Conservation (phyloP, 2,329 filamentous ascomycete genomes). For the Colletotrichum kahawae region DNA sequence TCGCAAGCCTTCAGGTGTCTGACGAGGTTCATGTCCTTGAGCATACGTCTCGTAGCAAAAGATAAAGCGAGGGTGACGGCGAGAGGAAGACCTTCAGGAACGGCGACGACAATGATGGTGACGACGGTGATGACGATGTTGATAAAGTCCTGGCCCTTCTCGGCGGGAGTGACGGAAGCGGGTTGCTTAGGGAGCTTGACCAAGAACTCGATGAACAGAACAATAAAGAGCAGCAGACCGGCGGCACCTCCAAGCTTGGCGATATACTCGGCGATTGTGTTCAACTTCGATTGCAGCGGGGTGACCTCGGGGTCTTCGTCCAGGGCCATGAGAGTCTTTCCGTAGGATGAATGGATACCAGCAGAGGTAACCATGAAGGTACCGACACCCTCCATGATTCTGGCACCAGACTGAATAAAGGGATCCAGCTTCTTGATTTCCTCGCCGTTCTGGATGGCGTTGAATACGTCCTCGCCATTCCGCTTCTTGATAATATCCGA, state of each 20-base stretch:
- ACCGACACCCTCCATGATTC: conserved; percentile 78
- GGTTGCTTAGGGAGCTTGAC: conserved; percentile 63
- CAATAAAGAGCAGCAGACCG: conserved; percentile 80
- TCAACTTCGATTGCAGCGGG: conserved; percentile 77
- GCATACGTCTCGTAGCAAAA: conserved; percentile 78
- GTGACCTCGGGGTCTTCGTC: conserved; percentile 78
- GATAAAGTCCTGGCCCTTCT: conserved; percentile 80
- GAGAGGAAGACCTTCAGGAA: conserved; percentile 78
- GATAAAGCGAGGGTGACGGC: conserved; percentile 80
- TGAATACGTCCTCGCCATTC: conserved; percentile 70
- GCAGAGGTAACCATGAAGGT: conserved; percentile 78
- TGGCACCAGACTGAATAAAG: conserved; percentile 84
- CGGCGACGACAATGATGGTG: conserved; percentile 80
- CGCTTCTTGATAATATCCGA: conserved; percentile 77
- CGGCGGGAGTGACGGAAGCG: conserved; percentile 60
- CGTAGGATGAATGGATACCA: conserved; percentile 75
- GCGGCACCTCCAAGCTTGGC: conserved; percentile 79
- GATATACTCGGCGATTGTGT: conserved; percentile 77
- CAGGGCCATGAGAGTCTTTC: conserved; percentile 75
- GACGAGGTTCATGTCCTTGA: conserved; percentile 79
- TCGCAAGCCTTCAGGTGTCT: conserved; percentile 79
- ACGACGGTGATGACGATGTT: conserved; percentile 80
- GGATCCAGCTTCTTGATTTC: conserved; percentile 76
- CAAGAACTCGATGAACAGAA: conserved; percentile 86
- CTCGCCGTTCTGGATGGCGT: conserved; percentile 70